phyloP scores from a whole-genome alignment of 1,139 yeast genomes.

The Taphrina wiesneri region DNA sequence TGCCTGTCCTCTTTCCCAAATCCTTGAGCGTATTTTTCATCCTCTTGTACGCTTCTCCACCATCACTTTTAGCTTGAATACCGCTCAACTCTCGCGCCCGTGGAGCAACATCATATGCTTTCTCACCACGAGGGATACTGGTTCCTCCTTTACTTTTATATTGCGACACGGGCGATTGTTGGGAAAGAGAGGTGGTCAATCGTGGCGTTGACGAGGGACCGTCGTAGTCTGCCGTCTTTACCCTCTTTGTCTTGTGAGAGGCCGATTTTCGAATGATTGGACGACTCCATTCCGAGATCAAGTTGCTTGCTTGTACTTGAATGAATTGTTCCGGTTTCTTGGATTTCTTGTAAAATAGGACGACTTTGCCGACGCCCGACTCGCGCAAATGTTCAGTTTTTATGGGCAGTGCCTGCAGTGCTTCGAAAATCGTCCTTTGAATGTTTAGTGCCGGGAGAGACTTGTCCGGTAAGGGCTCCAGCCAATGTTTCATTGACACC shows the following conservation, averaged over 20 bases:
- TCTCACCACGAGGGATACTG: conserved; percentile 31
- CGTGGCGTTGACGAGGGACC: conserved; percentile 12
- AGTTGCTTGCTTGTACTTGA: conserved; percentile 82
- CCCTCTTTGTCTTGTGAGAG: conserved; percentile 84
- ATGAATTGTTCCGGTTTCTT: conserved; percentile 83
- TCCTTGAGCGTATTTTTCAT: conserved; percentile 28
- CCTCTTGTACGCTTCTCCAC: conserved; percentile 24
- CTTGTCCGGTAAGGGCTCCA: conserved; percentile 97
- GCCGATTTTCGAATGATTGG: conserved; percentile 96
- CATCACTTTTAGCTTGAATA: conserved; percentile 11
- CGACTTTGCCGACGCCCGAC: conserved; percentile 88
- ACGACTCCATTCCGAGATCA: conserved; percentile 79
- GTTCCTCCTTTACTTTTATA: conserved; percentile 29
- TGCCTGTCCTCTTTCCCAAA: conserved; percentile 12
- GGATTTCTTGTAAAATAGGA: conserved; percentile 89
- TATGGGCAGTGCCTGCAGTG: conserved; percentile 78
- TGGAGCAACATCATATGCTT: conserved; percentile 30
- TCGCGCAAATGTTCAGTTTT: conserved; percentile 94
- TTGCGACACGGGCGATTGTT: neutral
- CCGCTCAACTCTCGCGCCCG: conserved; percentile 13
- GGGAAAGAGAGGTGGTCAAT: conserved; percentile 5
- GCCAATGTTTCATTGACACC: conserved; percentile 94
- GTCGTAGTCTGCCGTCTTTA: conserved; percentile 45
- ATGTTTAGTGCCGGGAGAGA: conserved; percentile 95
- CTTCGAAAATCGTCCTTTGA: conserved; percentile 78